Conservation (phyloP, 257 asterid species). For the Orobanche coerulescens region DNA sequence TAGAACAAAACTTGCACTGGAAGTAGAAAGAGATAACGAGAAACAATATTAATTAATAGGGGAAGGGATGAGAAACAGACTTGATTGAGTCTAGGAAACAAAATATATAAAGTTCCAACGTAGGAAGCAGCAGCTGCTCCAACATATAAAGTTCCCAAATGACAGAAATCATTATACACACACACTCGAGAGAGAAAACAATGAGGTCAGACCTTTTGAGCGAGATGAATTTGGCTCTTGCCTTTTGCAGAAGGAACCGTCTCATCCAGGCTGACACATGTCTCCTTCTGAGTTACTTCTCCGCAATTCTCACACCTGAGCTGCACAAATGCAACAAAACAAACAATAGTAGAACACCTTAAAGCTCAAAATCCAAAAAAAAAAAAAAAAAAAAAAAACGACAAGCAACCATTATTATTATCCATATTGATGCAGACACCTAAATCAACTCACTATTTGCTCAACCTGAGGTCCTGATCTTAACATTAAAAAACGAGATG, state of each 20-base stretch:
- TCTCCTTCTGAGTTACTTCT: constrained; percentile 63
- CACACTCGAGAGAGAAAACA: background rate
- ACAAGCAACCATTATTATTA: background rate
- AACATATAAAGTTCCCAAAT: background rate
- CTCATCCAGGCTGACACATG: constrained; percentile 55
- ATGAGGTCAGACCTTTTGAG: constrained; percentile 55
- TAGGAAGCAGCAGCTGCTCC: background rate
- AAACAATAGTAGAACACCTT: background rate
- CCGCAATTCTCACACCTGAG: constrained; percentile 83
- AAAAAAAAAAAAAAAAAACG: background rate
- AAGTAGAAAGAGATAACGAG: constrained; percentile 17
- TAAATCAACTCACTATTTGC: constrained; percentile 2
- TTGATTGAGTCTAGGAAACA: constrained; percentile 10
- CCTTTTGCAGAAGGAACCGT: constrained; percentile 51
- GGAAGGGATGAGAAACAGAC: background rate
- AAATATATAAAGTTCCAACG: background rate
- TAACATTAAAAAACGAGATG: background rate
- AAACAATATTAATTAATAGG: constrained; percentile 1
- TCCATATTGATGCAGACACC: background rate
- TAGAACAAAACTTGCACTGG: constrained; percentile 86
- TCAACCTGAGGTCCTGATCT: background rate
- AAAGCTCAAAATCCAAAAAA: constrained; percentile 5
- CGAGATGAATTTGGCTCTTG: constrained; percentile 52
- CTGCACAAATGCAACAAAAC: constrained; percentile 27
- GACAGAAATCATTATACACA: background rate